phyloP scores from a whole-genome alignment of 2,329 filamentous ascomycete genomes.

The Fusarium circinatum region DNA sequence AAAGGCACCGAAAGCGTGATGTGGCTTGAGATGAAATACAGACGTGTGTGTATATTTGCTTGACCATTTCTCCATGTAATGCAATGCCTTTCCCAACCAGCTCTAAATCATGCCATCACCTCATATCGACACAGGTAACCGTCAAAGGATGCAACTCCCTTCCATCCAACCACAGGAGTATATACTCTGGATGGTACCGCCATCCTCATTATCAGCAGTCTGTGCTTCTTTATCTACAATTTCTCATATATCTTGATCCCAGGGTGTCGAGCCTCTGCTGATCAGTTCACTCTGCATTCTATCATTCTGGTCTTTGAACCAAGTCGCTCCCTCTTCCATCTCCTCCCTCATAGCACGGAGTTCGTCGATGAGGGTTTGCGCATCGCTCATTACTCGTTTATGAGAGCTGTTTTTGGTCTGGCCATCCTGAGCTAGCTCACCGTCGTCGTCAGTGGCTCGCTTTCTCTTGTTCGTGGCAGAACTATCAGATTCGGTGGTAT shows the following conservation, averaged over 20 bases:
- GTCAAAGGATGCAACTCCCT: slow-evolving; percentile 19
- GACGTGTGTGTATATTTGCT: slow-evolving; percentile 30
- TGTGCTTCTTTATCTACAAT: slow-evolving; percentile 3
- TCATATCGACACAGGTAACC: slow-evolving; percentile 20
- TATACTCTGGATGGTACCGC: slow-evolving; percentile 35
- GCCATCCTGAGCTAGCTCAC: slow-evolving; percentile 16
- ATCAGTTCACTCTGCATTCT: slow-evolving; percentile 52
- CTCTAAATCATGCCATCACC: slow-evolving; percentile 25
- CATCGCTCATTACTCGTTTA: slow-evolving; percentile 56
- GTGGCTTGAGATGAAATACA: slow-evolving; percentile 7
- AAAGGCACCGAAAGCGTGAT: neutral
- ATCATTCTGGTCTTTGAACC: slow-evolving; percentile 59
- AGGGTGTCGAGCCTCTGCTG: slow-evolving; percentile 50
- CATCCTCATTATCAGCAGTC: neutral
- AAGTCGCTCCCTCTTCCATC: slow-evolving; percentile 58
- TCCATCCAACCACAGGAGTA: slow-evolving; percentile 40
- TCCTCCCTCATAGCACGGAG: slow-evolving; percentile 56
- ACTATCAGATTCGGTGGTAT: slow-evolving; percentile 16
- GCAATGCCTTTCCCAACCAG: slow-evolving; percentile 11
- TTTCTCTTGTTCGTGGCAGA: slow-evolving; percentile 48
- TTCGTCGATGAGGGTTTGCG: slow-evolving; percentile 53
- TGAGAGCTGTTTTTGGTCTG: slow-evolving; percentile 42
- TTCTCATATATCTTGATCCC: slow-evolving; percentile 47
- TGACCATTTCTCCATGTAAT: slow-evolving; percentile 17
- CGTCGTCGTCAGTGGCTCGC: slow-evolving; percentile 44